Conservation (phyloP, 2,329 filamentous ascomycete species). For the Colletotrichum liriopes region DNA sequence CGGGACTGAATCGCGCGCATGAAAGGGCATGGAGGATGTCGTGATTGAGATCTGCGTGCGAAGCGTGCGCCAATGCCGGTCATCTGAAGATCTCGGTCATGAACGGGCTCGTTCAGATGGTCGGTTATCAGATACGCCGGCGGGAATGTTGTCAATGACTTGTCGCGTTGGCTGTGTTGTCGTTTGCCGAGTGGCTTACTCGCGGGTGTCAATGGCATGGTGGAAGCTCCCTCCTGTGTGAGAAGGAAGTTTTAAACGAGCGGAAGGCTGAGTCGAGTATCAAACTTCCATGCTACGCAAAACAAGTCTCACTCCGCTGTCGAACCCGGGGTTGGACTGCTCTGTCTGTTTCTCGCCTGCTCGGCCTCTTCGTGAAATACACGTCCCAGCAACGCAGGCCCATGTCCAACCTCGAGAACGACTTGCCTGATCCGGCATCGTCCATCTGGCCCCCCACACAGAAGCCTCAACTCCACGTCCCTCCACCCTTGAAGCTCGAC, state of each 20-base stretch:
- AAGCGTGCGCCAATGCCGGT: neutral
- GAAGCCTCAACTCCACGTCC: neutral
- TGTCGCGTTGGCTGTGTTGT: neutral
- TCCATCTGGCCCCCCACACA: neutral
- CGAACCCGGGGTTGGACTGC: neutral
- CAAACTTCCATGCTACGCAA: neutral
- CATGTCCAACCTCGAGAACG: neutral
- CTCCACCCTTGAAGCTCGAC: neutral
- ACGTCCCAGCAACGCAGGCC: neutral
- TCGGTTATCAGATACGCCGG: neutral
- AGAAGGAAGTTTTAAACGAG: neutral
- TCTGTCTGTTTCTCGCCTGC: neutral
- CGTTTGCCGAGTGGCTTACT: neutral
- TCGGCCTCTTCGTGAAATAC: neutral
- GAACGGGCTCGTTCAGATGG: neutral
- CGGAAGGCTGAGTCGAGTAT: neutral
- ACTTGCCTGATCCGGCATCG: neutral
- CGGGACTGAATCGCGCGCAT: conserved; percentile 26
- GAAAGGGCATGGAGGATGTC: neutral
- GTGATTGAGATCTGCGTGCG: conserved; percentile 1
- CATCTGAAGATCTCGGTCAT: conserved; percentile 6
- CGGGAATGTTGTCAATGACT: too few species aligned
- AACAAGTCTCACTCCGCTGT: neutral
- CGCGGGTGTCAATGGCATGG: neutral
- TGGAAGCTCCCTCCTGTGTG: neutral